These are phyloP conservation scores for Ceriops tagal DNA, from an alignment of 345 rosid genomes.

Conservation along the genomic window DNA sequence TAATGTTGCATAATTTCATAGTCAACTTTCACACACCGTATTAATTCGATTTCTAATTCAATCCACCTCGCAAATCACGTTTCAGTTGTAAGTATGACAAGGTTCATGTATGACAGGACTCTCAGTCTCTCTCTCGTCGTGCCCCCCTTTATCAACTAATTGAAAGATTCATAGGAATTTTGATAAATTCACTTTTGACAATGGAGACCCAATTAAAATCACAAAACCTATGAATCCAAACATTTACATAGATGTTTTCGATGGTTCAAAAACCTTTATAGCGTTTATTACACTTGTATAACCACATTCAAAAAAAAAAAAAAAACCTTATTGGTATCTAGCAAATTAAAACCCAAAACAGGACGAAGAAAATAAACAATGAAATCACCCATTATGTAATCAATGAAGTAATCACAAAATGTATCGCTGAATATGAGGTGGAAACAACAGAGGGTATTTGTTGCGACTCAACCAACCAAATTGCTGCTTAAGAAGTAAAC, in stretches of 20 bases:
- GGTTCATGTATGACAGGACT: too few relatives aligned
- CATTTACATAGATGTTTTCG: not conserved
- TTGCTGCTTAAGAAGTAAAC: not conserved
- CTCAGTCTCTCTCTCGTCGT: too few relatives aligned
- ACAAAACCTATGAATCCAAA: not conserved
- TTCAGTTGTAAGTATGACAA: too few relatives aligned
- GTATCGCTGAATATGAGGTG: too few relatives aligned
- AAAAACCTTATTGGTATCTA: not conserved
- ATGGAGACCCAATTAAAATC: not conserved
- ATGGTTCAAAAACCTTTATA: not conserved
- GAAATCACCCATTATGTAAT: too few relatives aligned
- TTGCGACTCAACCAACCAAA: not conserved
- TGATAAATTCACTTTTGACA: not conserved
- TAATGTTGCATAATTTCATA: too few relatives aligned
- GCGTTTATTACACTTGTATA: not conserved
- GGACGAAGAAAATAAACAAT: not conserved
- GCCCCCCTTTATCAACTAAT: not conserved
- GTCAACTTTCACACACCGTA: too few relatives aligned
- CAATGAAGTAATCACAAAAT: too few relatives aligned
- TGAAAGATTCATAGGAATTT: not conserved
- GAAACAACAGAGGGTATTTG: not conserved
- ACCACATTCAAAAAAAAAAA: slow-evolving; percentile 2
- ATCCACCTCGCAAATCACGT: too few relatives aligned
- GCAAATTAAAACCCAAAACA: not conserved
- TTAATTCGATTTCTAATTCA: too few relatives aligned